phyloP scores from a whole-genome alignment of 805 yeast genomes.

The Sugiyamaella floridensis region DNA sequence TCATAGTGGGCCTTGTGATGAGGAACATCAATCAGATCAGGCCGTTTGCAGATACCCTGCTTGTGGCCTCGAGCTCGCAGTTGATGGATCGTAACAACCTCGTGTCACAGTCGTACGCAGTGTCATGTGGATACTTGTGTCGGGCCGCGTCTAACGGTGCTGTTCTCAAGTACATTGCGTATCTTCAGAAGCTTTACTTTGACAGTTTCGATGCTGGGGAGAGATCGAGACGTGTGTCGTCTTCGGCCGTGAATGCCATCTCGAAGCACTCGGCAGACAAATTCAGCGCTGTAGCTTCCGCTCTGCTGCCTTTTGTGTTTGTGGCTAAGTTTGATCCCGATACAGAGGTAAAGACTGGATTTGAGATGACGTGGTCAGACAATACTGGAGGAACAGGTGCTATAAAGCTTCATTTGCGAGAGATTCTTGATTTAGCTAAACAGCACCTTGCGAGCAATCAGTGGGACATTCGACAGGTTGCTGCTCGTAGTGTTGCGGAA shows the following conservation, averaged over 20 bases:
- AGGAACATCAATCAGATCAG: slow-evolving; percentile 42
- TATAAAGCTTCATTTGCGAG: slow-evolving; percentile 58
- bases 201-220: slow-evolving; percentile 43
- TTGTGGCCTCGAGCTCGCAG: slow-evolving; percentile 52
- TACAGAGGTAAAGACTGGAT: slow-evolving; percentile 40
- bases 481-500: slow-evolving; percentile 44
- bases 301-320: slow-evolving; percentile 71
- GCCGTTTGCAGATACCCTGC: slow-evolving; percentile 56
- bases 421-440: slow-evolving; percentile 51
- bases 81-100: slow-evolving; percentile 65
- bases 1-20: slow-evolving; percentile 56
- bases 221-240: slow-evolving; percentile 45
- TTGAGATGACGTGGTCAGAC: slow-evolving; percentile 69
- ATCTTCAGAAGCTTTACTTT: slow-evolving; percentile 52
- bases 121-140: slow-evolving; percentile 71
- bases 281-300: slow-evolving; percentile 53
- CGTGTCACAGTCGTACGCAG: slow-evolving; percentile 67
- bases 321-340: slow-evolving; percentile 66
- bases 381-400: slow-evolving; percentile 70
- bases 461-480: slow-evolving; percentile 59
- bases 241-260: slow-evolving; percentile 57
- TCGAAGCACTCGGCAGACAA: slow-evolving; percentile 61
- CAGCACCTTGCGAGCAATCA: slow-evolving; percentile 44
- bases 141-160: slow-evolving; percentile 51
- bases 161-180: slow-evolving; percentile 47